phyloP scores from a whole-genome alignment of 768 basidiomycete species.

The Hygrophoropsis aurantiaca region DNA sequence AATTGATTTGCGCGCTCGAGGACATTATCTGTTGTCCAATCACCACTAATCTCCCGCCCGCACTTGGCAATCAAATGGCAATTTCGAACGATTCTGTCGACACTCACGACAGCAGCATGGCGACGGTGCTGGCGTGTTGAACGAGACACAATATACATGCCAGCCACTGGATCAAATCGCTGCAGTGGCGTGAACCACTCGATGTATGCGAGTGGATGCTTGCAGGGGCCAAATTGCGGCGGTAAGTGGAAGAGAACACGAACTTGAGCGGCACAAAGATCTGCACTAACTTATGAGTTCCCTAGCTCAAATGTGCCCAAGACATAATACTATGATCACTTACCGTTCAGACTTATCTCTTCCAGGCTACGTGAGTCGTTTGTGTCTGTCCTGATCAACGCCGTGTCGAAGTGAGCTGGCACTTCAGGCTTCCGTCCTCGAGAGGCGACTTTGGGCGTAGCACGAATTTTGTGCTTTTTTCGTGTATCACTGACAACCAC shows the following conservation, averaged over 20 bases:
- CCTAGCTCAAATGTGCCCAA: too few relatives aligned
- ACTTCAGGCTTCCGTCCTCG: neutral
- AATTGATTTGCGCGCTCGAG: conserved; percentile 13
- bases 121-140: conserved; percentile 17
- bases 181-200: conserved; percentile 19
- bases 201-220: conserved; percentile 15
- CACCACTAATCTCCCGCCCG: conserved; percentile 14
- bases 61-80: conserved; percentile 7
- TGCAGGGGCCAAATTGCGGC: neutral
- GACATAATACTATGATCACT: too few relatives aligned
- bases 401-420: neutral
- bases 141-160: conserved; percentile 18
- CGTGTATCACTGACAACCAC: too few relatives aligned
- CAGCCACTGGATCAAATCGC: conserved; percentile 6
- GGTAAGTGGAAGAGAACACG: conserved; percentile 14
- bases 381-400: neutral
- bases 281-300: conserved; percentile 1
- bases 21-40: conserved; percentile 17
- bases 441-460: too few relatives aligned
- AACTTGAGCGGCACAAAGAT: conserved; percentile 13
- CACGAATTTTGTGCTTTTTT: too few relatives aligned
- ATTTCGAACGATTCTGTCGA: neutral
- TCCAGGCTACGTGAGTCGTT: neutral
- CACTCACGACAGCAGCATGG: conserved; percentile 15
- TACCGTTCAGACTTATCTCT: neutral